These are phyloP conservation scores for Calonectria montana DNA, from an alignment of 2,329 filamentous ascomycete species.

Conservation along the genomic window DNA sequence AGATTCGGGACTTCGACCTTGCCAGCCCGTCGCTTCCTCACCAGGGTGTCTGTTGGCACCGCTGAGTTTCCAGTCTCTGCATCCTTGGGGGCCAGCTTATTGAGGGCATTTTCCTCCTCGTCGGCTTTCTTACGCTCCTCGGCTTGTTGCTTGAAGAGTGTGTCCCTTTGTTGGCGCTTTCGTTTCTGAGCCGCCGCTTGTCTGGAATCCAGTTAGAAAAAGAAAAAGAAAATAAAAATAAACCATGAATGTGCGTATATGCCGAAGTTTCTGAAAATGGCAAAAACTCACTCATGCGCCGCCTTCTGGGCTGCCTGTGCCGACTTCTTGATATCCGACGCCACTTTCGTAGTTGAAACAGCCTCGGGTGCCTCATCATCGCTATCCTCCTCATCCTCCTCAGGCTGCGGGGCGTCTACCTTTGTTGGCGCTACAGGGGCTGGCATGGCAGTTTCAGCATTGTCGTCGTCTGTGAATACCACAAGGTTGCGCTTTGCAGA, in stretches of 20 bases:
- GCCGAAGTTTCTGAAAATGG: not conserved
- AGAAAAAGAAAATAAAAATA: not conserved
- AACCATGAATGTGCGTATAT: not conserved
- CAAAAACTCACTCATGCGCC: slow-evolving; percentile 60
- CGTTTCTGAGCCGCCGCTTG: slow-evolving; percentile 63
- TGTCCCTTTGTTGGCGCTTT: slow-evolving; percentile 67
- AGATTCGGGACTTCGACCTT: slow-evolving; percentile 55
- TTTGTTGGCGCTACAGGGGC: slow-evolving; percentile 22
- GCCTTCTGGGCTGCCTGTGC: slow-evolving; percentile 61
- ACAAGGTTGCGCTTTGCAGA: slow-evolving; percentile 43
- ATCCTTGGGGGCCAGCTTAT: slow-evolving; percentile 21
- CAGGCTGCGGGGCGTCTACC: slow-evolving; percentile 28
- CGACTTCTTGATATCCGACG: slow-evolving; percentile 58
- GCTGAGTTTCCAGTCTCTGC: slow-evolving; percentile 17
- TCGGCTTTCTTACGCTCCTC: slow-evolving; percentile 57
- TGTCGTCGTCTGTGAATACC: slow-evolving; percentile 51
- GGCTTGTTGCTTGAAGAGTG: slow-evolving; percentile 66
- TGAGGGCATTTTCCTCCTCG: slow-evolving; percentile 35
- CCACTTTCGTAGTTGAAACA: slow-evolving; percentile 64
- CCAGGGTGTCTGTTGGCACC: slow-evolving; percentile 16
- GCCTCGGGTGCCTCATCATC: slow-evolving; percentile 70
- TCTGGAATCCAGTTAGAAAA: slow-evolving; percentile 47
- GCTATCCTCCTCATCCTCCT: slow-evolving; percentile 55
- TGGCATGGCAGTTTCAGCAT: slow-evolving; percentile 35
- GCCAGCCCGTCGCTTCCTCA: slow-evolving; percentile 43